Conservation (phyloP, 306 rosid genomes). For the Dicorynia guianensis region DNA sequence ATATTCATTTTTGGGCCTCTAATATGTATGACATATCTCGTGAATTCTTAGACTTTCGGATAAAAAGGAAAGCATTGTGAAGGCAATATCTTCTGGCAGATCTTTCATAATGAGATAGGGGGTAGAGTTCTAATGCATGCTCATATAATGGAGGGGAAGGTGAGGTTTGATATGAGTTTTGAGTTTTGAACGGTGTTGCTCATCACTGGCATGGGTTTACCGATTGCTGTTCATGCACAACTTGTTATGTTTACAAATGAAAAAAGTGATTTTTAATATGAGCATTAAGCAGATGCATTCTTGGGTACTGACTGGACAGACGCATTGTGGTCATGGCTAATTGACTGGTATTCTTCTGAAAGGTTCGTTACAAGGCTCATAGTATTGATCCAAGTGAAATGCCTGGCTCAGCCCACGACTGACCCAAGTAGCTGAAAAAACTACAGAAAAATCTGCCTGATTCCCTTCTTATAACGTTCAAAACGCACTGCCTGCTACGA, state of each 20-base stretch:
- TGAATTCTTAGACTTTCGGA: constrained; percentile 18
- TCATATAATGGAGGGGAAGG: neutral
- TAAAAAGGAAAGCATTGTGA: neutral
- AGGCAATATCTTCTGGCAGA: constrained; percentile 34
- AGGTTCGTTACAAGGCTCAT: too few relatives aligned
- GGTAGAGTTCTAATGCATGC: constrained; percentile 24
- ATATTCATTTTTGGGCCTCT: neutral
- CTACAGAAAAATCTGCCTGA: too few relatives aligned
- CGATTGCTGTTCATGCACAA: constrained; percentile 22
- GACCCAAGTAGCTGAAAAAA: too few relatives aligned
- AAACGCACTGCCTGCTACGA: too few relatives aligned
- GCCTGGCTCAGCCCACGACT: too few relatives aligned
- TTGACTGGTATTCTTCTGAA: too few relatives aligned
- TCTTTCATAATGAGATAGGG: constrained; percentile 2
- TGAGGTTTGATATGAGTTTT: neutral
- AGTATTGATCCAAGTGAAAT: too few relatives aligned
- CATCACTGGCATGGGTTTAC: constrained; percentile 2
- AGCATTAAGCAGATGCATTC: neutral
- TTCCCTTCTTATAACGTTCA: too few relatives aligned
- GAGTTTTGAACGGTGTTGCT: neutral
- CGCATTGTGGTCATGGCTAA: neutral
- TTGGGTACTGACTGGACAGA: neutral
- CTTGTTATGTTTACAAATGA: constrained; percentile 2
- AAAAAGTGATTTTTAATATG: constrained; percentile 9
- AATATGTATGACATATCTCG: neutral